Evolutionary conservation across 2,329 filamentous ascomycete genomes (phyloP), one percentile per base, ranked within the genome.

Genomic region (Dactylonectria macrodidyma): DNA sequence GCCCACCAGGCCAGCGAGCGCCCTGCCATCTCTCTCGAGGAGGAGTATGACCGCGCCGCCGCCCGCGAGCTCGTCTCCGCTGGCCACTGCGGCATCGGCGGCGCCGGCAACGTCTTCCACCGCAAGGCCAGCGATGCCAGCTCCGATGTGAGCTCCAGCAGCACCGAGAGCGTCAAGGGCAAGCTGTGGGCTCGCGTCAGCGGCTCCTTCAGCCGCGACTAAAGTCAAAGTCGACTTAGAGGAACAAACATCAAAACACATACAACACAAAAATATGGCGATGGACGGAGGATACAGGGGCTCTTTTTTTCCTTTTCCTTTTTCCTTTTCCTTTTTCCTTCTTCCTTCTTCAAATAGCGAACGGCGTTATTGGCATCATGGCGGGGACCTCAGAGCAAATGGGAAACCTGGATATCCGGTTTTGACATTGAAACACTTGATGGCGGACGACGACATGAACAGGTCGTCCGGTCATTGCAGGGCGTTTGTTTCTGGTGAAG

Each of bases 51-150:
- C 65, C 84, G 86, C 68, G 84, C 86, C 70, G 71, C 85, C 74
- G 72, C 82, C 77, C 75, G 78, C 76, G 77, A 81, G 67, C 73
- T 72, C 47, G 81, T 83, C 62, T 76, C 83, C 64, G 84, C 86
- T 77, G 92, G 91, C 81, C 87, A 90, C 80, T 87, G 87, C 14
- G 91, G 91, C 73, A 89, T 91, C 62, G 91, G 91, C 72, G 91
- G 91, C 67, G 90, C 90, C 2, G 91, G 91, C 73, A 82, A 82
- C 69, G 85, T 89, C 70, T 93, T 93, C 81, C 90, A 92, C 78
- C 79, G 79, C 73, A 78, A 78, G 76, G 68, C 67, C 55, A 81
- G 79, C 75, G 78, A 76, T 66, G 78, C 80, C 12, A 71, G 77
- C 51, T 77, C 74, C 50, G 66, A 73, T 71, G 79, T 80, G 72